Evolutionary conservation across 1,139 yeast species (phyloP).

Genomic region (Arxiozyma bovina): DNA sequence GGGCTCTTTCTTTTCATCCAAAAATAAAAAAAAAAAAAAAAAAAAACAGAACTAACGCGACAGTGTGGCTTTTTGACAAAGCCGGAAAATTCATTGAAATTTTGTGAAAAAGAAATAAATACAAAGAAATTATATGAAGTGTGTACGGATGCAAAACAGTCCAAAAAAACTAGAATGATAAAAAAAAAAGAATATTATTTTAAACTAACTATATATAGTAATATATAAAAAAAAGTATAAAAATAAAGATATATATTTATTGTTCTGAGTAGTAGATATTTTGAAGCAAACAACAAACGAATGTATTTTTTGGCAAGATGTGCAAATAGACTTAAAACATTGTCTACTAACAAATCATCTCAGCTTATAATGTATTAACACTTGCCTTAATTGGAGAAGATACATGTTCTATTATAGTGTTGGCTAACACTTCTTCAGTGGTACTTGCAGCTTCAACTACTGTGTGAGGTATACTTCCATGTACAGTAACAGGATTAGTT

Average conservation of each 20-base stretch:
- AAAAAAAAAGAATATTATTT: neutral
- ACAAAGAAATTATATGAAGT: neutral
- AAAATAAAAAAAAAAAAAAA: too few relatives aligned
- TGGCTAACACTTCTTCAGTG: neutral
- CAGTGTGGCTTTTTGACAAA: neutral
- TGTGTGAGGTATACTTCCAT: neutral
- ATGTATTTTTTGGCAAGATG: too few relatives aligned
- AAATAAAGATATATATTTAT: neutral
- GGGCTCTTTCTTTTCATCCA: too few relatives aligned
- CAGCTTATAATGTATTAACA: neutral
- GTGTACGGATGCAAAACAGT: neutral
- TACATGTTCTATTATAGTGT: neutral
- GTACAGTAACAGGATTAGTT: conserved; percentile 2
- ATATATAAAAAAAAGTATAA: neutral
- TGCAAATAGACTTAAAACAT: too few relatives aligned
- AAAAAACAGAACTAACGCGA: neutral
- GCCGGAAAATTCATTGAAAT: neutral
- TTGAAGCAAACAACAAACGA: neutral
- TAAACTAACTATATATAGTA: neutral
- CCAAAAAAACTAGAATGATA: neutral
- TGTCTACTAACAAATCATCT: too few relatives aligned
- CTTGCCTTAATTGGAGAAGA: conserved; percentile 3
- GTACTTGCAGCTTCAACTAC: neutral
- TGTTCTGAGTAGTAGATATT: neutral
- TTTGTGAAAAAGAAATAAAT: neutral